Conservation (phyloP, 257 asterid genomes). For the Anisodus tanguticus region DNA sequence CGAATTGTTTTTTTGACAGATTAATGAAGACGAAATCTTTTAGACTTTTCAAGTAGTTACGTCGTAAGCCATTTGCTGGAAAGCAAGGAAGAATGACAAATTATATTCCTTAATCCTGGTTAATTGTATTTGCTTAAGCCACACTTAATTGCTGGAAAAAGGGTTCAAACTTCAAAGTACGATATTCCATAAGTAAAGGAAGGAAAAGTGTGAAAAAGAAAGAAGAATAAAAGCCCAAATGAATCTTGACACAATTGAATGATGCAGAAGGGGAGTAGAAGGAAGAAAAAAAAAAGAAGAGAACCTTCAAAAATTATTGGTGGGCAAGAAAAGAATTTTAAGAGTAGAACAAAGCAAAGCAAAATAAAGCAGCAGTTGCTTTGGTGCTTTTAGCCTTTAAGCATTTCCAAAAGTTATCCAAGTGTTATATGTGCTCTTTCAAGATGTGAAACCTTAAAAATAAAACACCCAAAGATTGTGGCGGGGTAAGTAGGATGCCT, state of each 20-base stretch:
- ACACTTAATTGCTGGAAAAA: neutral
- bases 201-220: neutral
- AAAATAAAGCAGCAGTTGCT: neutral
- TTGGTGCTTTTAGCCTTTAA: neutral
- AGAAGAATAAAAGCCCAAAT: conserved; percentile 25
- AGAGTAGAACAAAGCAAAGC: neutral
- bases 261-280: conserved; percentile 1
- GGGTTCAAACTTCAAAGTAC: neutral
- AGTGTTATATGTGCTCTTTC: neutral
- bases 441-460: neutral
- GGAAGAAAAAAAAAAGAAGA: neutral
- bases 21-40: conserved; percentile 26
- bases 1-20: neutral
- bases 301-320: conserved; percentile 27
- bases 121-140: neutral
- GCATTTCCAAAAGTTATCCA: neutral
- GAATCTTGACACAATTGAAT: conserved; percentile 17
- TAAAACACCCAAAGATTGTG: neutral
- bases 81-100: neutral
- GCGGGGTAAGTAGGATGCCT: no score
- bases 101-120: neutral
- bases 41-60: conserved; percentile 39
- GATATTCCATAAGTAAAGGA: conserved; percentile 20
- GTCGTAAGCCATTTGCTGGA: neutral
- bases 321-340: conserved; percentile 22